Evolutionary conservation across 768 basidiomycete species (phyloP).

Genomic region (Candolleomyces aberdarensis): DNA sequence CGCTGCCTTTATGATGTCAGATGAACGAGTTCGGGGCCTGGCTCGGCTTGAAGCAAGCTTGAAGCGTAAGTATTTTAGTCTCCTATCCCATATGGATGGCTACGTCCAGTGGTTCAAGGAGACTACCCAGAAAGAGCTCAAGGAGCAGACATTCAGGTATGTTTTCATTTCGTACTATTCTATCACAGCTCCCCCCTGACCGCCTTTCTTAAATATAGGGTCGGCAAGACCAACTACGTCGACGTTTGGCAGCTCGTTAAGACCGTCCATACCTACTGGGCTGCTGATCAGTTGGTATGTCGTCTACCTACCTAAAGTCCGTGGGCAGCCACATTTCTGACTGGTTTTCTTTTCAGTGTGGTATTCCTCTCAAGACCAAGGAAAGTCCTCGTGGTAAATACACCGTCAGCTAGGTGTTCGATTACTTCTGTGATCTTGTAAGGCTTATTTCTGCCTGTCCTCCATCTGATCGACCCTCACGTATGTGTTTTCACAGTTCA

Average conservation of each 20-base stretch:
- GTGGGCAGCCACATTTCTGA: neutral
- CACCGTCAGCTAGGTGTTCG: constrained; percentile 46
- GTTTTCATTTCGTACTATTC: neutral
- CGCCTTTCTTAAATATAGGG: neutral
- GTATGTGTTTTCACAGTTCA: neutral
- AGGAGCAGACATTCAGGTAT: neutral
- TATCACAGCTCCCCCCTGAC: too few species aligned
- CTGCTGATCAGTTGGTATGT: constrained; percentile 7
- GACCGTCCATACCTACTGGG: constrained; percentile 2
- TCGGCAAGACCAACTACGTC: neutral
- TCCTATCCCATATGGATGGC: neutral
- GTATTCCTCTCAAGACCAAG: constrained; percentile 45
- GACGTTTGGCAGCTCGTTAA: constrained; percentile 10
- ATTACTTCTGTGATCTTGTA: constrained; percentile 37
- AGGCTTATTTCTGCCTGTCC: constrained; percentile 5
- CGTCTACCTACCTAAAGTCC: neutral
- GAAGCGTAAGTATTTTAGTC: too few species aligned
- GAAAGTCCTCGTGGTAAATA: constrained; percentile 39
- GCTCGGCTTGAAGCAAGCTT: too few species aligned
- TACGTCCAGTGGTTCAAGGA: constrained; percentile 1
- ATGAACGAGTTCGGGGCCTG: too few species aligned
- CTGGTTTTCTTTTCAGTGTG: constrained; percentile 26
- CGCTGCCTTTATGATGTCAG: too few species aligned
- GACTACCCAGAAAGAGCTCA: neutral
- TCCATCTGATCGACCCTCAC: neutral